Evolutionary conservation across 257 asterid genomes (phyloP).

Genomic region (Solanum sejunctum): DNA sequence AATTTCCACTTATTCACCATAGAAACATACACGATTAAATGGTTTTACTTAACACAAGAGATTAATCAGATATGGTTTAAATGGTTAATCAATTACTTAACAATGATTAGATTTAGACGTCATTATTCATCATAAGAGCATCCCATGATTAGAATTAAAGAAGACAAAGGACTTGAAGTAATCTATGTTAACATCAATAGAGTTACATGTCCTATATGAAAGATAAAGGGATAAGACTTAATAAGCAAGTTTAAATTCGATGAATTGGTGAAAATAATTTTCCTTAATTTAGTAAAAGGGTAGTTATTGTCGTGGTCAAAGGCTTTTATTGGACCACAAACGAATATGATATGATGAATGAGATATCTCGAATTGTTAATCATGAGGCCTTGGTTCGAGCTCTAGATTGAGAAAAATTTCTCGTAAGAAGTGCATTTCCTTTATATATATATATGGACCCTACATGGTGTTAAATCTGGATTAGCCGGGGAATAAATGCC

Average conservation of each 20-base stretch:
- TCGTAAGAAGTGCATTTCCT: fast-evolving
- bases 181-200: neutral
- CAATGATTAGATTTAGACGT: neutral
- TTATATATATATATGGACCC: fast-evolving
- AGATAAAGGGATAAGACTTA: neutral
- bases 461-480: neutral
- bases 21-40: neutral
- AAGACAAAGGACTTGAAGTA: neutral
- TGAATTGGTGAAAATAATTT: neutral
- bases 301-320: neutral
- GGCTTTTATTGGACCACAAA: neutral
- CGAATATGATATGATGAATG: neutral
- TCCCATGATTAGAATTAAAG: neutral
- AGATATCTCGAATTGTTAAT: neutral
- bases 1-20: neutral
- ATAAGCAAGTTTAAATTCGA: neutral
- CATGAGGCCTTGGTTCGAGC: neutral
- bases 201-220: neutral
- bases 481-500: neutral
- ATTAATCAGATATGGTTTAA: neutral
- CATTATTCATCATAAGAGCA: neutral
- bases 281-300: neutral
- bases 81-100: neutral
- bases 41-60: neutral
- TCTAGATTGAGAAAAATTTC: neutral